Base-by-base conservation (phyloP, 306 rosid species). In the Oemleria cerasiformis region DNA sequence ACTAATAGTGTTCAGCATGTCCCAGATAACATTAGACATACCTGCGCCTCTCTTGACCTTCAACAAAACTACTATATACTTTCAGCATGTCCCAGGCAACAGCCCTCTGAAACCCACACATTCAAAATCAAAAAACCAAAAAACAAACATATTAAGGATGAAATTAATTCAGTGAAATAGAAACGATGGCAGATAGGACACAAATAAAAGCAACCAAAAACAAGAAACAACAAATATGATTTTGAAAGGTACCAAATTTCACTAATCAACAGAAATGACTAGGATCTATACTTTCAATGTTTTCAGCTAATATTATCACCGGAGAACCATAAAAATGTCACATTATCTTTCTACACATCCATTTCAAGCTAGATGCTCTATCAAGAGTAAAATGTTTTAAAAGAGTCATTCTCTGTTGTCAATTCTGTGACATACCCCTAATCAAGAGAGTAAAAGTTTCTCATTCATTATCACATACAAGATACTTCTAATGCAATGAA, bases 21-120 rank as follows among this genome's bases (percentile, higher is more conserved):
- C 38, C 6, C n/a, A 43, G 39, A 5, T 66, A 39, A 67, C 7
- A 57, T 56, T 21, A 68, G 43, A 67, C 53, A 70, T 84, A 91
- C 99, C 99, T 91, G 79, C 88, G 96, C 73, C 90, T 89, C 84
- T 91, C 97, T 75, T 89, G 88, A 74, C 96, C 84, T 70, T 91
- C 97, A 76, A 94, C 70, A 67, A 91, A 91, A 75, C 65, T 80
- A 73, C 89, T 72, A 70, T 94, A 94, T 72, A 94, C 80, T 81
- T 70, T 91, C 70, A 85, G 87, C 99, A 94, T 94, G 89, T 94
- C 97, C 99, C 97, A 91, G 54, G 99, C 92, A 83, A 84, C 88
- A 74, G 95, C 91, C 71, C 84, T 89, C 99, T 94, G 87, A 73
- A 68, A 72, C 65, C 59, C 73, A 63, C 68, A 74, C 11, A 73